Evolutionary conservation across 2,329 filamentous ascomycete species (phyloP).

Genomic region (Calycina herbarum): DNA sequence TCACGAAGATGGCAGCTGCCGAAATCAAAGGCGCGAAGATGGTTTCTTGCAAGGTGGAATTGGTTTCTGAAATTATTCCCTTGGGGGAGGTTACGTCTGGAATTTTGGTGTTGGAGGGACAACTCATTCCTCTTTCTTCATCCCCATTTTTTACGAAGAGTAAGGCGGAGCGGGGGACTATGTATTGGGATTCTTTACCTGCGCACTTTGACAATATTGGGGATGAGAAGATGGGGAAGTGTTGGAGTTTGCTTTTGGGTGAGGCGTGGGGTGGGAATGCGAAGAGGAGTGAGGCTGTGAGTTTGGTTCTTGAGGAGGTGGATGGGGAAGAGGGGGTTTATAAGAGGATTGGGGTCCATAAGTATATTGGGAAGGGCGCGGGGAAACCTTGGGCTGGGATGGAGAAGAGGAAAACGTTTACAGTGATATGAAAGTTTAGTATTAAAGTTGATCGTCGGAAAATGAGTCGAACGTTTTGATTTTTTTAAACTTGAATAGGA

Average conservation of each 20-base stretch:
- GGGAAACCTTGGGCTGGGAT: constrained; percentile 8
- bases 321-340: not conserved
- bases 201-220: not conserved
- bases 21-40: not conserved
- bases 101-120: not conserved
- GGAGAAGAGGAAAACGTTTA: constrained; percentile 7
- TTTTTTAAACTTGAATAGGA: too few relatives aligned
- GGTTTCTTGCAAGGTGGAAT: not conserved
- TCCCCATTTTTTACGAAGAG: not conserved
- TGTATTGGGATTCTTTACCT: constrained; percentile 6
- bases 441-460: too few relatives aligned
- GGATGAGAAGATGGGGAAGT: not conserved
- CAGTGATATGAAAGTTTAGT: not conserved
- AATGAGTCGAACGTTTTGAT: too few relatives aligned
- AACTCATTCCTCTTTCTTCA: not conserved
- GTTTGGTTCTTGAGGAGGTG: not conserved
- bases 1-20: not conserved
- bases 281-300: constrained; percentile 5
- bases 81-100: constrained; percentile 3
- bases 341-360: constrained; percentile 7
- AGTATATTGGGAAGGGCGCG: not conserved
- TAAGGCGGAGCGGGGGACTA: not conserved
- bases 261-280: constrained; percentile 5
- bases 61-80: not conserved
- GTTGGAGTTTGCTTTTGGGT: constrained; percentile 11